Percentiles rank a stretch among this genome's conserved stretches.
phyloP scores from a whole-genome alignment of 2,329 filamentous ascomycete species.

The Fusarium palustre region DNA sequence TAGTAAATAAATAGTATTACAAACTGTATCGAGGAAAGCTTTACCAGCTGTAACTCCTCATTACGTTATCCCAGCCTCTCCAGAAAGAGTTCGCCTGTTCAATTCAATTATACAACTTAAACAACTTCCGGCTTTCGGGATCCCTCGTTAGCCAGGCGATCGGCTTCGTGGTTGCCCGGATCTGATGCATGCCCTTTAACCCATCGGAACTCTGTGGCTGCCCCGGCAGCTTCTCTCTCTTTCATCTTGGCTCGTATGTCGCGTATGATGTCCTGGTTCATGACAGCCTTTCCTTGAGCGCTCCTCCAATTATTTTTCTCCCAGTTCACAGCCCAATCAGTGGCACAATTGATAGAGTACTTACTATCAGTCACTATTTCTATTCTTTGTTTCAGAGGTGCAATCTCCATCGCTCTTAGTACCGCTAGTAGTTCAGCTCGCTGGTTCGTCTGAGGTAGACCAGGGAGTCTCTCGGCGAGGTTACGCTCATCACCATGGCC shows the following conservation, averaged over 20 bases:
- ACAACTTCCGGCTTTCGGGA: slow-evolving; percentile 46
- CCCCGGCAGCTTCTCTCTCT: slow-evolving; percentile 70
- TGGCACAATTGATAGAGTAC: slow-evolving; percentile 91
- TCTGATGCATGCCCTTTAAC: slow-evolving; percentile 85
- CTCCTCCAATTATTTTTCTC: slow-evolving; percentile 81
- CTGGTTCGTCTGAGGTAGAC: slow-evolving; percentile 88
- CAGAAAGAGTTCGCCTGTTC: background rate
- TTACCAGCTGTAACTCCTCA: background rate
- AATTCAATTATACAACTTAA: background rate
- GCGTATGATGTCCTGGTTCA: slow-evolving; percentile 87
- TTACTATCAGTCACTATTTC: slow-evolving; percentile 89
- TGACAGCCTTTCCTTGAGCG: slow-evolving; percentile 75
- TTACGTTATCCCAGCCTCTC: background rate
- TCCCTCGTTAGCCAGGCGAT: slow-evolving; percentile 74
- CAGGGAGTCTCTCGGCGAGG: slow-evolving; percentile 80
- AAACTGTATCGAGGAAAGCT: background rate
- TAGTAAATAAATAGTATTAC: background rate
- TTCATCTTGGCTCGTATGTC: slow-evolving; percentile 77
- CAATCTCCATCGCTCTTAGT: slow-evolving; percentile 81
- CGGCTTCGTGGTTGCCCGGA: slow-evolving; percentile 82
- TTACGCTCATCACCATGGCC: slow-evolving; percentile 68
- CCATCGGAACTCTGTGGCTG: slow-evolving; percentile 81
- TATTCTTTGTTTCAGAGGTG: slow-evolving; percentile 74
- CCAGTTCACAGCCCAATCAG: slow-evolving; percentile 85
- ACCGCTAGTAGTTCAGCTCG: slow-evolving; percentile 95